Base-by-base conservation (phyloP, 257 asterid species). In the Nicotiana obtusifolia region DNA sequence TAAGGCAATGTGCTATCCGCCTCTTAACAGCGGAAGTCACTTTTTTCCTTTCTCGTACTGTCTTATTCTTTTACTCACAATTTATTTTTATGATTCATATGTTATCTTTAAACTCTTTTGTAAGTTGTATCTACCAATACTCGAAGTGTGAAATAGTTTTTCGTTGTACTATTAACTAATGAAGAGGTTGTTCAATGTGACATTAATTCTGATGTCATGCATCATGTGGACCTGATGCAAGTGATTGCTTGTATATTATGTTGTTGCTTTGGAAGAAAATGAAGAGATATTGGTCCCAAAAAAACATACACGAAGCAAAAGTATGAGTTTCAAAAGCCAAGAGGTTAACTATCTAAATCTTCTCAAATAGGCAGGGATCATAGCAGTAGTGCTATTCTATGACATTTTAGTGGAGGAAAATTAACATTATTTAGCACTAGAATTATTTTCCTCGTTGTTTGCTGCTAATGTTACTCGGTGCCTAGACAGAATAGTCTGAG, bases 91-190 rank as follows among this genome's bases (percentile, higher is more conserved):
- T 33, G 49, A 24, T 78, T 57, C 78, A 76, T 73, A 83, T 64
- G 33, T 28, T 82, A 49, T 78, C 80, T 71, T 66, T 53, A 35
- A 81, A 82, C 85, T 82, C 17, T 69, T 41, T 81, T 83, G 64
- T 82, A 84, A 87, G 85, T 76, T 83, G 87, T 85, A 85, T 82
- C 64, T 82, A 84, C 82, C 19, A 52, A 44, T 78, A 56, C 35
- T 28, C 14, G 9, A 31, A 65, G 49, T 8, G 64, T 75, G 80
- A 22, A 75, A 75, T 7, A 24, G 14, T 41, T 77, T 30, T 19
- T 37, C 65, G 1, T 31, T 31, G 75, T 66, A 16, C 75, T 66
- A 66, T 66, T 66, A 66, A 66, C 75, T 31, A 44, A 66, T 3
- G 75, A 66, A 31, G 75, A 66, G 75, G 49, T 16, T 66, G 24